phyloP scores from a whole-genome alignment of 2,329 filamentous ascomycete species.

The Phaeosphaeria sp. region DNA sequence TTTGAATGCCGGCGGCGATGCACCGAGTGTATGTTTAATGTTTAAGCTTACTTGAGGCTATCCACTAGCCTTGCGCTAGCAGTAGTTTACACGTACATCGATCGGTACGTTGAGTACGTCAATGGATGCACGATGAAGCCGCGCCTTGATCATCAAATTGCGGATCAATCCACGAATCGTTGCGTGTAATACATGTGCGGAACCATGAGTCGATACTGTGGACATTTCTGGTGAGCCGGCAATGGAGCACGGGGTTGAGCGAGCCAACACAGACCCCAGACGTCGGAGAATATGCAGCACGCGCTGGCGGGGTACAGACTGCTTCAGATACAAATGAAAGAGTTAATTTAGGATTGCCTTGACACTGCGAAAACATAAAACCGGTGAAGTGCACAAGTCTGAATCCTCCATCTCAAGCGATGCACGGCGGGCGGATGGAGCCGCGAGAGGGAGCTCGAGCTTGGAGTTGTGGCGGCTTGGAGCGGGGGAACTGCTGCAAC shows the following conservation, averaged over 20 bases:
- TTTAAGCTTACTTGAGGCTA: background rate
- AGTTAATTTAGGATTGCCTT: background rate
- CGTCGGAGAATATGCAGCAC: constrained; percentile 19
- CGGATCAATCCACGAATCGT: background rate
- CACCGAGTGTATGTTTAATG: background rate
- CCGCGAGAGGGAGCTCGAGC: background rate
- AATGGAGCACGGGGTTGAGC: background rate
- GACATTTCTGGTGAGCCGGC: background rate
- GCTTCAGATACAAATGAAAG: constrained; percentile 1
- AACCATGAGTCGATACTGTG: background rate
- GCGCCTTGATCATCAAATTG: constrained; percentile 3
- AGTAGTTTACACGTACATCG: background rate
- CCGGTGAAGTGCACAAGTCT: background rate
- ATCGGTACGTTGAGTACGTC: background rate
- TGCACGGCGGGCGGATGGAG: background rate
- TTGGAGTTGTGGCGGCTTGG: background rate
- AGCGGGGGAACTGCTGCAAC: background rate
- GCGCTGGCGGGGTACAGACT: constrained; percentile 1
- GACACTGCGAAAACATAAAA: background rate
- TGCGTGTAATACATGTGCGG: background rate
- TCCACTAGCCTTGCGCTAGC: constrained; percentile 4
- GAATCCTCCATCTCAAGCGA: background rate
- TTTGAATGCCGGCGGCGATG: background rate
- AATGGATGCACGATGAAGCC: background rate
- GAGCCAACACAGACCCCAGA: constrained; percentile 3